Evolutionary conservation across 345 rosid genomes (phyloP).

Genomic region (Anacardium occidentale): DNA sequence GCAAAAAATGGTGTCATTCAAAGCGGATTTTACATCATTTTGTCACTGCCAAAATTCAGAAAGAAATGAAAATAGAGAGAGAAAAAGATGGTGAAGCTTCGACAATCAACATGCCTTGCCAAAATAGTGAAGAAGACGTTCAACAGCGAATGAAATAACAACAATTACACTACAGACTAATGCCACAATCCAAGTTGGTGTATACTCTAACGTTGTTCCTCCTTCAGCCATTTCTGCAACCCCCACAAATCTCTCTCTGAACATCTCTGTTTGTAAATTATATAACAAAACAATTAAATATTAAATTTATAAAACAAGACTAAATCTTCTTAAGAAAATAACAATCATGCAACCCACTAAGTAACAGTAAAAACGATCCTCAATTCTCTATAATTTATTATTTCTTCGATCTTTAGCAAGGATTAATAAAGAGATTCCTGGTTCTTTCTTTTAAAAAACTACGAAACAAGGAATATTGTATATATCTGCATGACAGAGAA

Average conservation of each 20-base stretch:
- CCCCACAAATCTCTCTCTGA: neutral
- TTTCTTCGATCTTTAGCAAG: slow-evolving; percentile 74
- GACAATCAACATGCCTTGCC: slow-evolving; percentile 50
- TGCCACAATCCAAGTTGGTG: slow-evolving; percentile 84
- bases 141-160: slow-evolving; percentile 57
- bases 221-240: slow-evolving; percentile 45
- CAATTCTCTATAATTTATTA: too few species aligned
- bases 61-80: neutral
- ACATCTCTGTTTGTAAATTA: neutral
- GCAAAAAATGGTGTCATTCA: too few species aligned
- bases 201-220: slow-evolving; percentile 60
- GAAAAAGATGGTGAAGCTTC: too few species aligned
- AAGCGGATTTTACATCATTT: too few species aligned
- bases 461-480: slow-evolving; percentile 7
- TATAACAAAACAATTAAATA: neutral
- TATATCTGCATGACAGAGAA: too few species aligned
- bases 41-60: too few species aligned
- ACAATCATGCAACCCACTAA: neutral
- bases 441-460: slow-evolving; percentile 53
- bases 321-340: neutral
- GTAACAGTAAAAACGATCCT: too few species aligned
- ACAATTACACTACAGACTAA: slow-evolving; percentile 72
- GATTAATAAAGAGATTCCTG: slow-evolving; percentile 75
- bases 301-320: neutral
- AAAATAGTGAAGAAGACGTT: slow-evolving; percentile 54